phyloP scores from a whole-genome alignment of 2,329 filamentous ascomycete species.

The Sporothrix brasiliensis region DNA sequence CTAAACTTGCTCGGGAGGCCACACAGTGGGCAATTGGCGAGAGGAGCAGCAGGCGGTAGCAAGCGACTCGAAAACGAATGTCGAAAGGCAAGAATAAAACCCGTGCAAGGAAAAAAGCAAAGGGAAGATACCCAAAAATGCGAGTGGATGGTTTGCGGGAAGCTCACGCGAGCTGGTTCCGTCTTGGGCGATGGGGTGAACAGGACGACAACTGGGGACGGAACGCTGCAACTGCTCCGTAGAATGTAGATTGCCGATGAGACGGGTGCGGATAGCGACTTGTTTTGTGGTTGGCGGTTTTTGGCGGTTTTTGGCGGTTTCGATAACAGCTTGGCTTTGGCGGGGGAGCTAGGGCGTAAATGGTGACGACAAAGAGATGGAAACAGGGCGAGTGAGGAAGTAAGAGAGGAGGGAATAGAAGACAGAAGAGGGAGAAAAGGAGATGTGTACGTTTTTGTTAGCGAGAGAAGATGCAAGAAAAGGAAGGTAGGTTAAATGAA shows the following conservation, averaged over 20 bases:
- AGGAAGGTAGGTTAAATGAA: background rate
- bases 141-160: background rate
- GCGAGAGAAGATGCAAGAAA: background rate
- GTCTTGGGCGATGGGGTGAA: background rate
- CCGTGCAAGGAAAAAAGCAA: background rate
- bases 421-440: background rate
- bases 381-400: background rate
- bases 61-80: background rate
- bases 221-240: background rate
- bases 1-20: background rate
- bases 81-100: background rate
- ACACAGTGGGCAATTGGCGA: background rate
- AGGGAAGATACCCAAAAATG: background rate
- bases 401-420: background rate
- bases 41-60: background rate
- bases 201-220: background rate
- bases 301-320: background rate
- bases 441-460: background rate
- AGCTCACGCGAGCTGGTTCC: conserved; percentile 22
- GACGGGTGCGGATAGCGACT: background rate
- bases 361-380: background rate
- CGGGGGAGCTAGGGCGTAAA: conserved; percentile 2
- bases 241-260: background rate
- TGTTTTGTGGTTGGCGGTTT: background rate
- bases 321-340: conserved; percentile 18